Evolutionary conservation across 148 eudicot genomes (phyloP).

Genomic region (Cornus controversa): DNA sequence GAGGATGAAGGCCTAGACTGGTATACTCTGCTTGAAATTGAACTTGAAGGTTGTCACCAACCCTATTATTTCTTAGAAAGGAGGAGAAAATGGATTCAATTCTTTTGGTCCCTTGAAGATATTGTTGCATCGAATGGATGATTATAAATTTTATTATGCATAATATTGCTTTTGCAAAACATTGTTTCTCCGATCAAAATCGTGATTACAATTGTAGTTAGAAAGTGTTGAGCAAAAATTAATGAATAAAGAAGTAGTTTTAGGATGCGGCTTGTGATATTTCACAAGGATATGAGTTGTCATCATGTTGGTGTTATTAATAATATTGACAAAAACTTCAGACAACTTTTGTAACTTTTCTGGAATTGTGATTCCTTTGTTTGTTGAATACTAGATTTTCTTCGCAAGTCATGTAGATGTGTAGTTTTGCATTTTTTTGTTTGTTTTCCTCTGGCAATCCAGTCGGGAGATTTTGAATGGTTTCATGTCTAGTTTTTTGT

Average conservation of each 20-base stretch:
- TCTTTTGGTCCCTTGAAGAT: neutral
- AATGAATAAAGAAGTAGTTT: neutral
- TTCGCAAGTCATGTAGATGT: too few species aligned
- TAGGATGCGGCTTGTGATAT: neutral
- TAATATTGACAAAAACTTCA: too few species aligned
- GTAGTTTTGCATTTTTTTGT: too few species aligned
- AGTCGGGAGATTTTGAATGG: too few species aligned
- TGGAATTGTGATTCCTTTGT: too few species aligned
- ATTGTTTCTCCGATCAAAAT: neutral
- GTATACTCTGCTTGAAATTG: neutral
- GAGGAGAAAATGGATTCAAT: neutral
- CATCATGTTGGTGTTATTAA: neutral
- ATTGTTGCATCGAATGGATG: neutral
- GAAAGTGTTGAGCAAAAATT: neutral
- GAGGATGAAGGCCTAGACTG: slow-evolving; percentile 34
- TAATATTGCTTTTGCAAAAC: neutral
- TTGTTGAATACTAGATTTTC: too few species aligned
- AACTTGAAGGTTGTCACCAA: too few species aligned
- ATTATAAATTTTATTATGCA: neutral
- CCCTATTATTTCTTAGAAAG: neutral
- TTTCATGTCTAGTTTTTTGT: too few species aligned
- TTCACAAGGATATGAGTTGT: too few species aligned
- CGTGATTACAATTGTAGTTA: neutral
- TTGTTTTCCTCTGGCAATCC: too few species aligned
- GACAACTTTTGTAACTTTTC: too few species aligned